Conservation (phyloP, 2,329 filamentous ascomycete genomes). For the Pseudogymnoascus sp. region DNA sequence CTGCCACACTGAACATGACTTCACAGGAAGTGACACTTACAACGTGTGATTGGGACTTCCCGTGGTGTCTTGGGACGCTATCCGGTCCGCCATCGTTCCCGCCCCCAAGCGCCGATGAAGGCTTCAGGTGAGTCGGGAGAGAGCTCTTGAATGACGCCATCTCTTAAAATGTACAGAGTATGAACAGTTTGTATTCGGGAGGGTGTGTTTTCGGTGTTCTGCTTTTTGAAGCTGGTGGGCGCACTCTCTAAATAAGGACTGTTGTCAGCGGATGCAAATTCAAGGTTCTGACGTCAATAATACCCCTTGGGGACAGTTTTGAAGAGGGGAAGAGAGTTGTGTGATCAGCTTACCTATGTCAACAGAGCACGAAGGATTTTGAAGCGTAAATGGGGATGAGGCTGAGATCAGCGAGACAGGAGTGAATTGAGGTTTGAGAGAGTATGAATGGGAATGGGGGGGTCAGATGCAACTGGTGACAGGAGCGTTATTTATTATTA, state of each 20-base stretch:
- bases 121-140: conserved; percentile 78
- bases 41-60: conserved; percentile 81
- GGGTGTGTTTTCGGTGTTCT: conserved; percentile 12
- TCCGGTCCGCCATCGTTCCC: conserved; percentile 31
- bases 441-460: neutral
- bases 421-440: conserved; percentile 1
- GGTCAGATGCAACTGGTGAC: neutral
- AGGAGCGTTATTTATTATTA: conserved; percentile 9
- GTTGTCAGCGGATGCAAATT: conserved; percentile 2
- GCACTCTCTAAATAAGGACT: conserved; percentile 1
- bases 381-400: conserved; percentile 4
- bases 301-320: conserved; percentile 1
- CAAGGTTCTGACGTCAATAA: conserved; percentile 9
- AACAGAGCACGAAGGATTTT: conserved; percentile 7
- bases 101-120: conserved; percentile 35
- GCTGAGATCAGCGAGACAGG: neutral
- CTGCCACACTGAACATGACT: neutral
- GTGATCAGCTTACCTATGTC: conserved; percentile 8
- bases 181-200: conserved; percentile 12
- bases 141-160: conserved; percentile 72
- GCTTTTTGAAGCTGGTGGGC: neutral
- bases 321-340: neutral
- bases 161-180: neutral
- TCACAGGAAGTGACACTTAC: conserved; percentile 44
- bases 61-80: conserved; percentile 60